A percentile compares a stretch with the other conserved stretches of the same genome.
Conservation (phyloP, 148 eudicot species). For the Diospyros kaki region DNA sequence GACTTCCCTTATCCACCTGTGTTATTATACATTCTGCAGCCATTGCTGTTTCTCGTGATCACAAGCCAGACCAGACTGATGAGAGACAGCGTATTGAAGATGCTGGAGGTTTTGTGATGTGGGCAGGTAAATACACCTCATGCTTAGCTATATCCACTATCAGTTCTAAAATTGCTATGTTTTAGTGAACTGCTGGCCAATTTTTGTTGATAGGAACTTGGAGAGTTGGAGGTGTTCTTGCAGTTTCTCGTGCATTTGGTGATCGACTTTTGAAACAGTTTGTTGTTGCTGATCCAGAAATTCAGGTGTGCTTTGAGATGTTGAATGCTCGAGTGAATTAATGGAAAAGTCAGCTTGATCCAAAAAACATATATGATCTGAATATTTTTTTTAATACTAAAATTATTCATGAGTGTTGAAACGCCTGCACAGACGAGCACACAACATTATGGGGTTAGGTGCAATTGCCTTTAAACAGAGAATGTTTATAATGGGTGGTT, state of each 20-base stretch:
- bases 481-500: neutral
- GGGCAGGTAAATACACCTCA: constrained; percentile 52
- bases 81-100: constrained; percentile 76
- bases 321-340: neutral
- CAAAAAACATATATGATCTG: neutral
- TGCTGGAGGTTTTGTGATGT: constrained; percentile 71
- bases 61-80: constrained; percentile 77
- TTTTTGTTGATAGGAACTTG: constrained; percentile 51
- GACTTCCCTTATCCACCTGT: too few relatives aligned
- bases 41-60: constrained; percentile 63
- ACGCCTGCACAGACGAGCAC: too few relatives aligned
- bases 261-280: constrained; percentile 58
- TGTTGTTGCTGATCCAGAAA: constrained; percentile 76
- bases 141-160: neutral
- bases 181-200: too few relatives aligned
- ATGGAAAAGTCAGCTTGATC: neutral
- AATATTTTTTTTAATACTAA: neutral
- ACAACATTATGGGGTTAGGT: neutral
- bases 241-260: constrained; percentile 78
- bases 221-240: constrained; percentile 91
- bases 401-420: neutral
- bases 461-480: neutral
- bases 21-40: constrained; percentile 38
- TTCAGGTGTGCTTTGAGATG: constrained; percentile 36
- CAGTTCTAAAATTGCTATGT: too few relatives aligned